Evolutionary conservation across 2,329 filamentous ascomycete genomes (phyloP), one percentile per base, ranked within the genome.

Genomic region (Colletotrichum viniferum): DNA sequence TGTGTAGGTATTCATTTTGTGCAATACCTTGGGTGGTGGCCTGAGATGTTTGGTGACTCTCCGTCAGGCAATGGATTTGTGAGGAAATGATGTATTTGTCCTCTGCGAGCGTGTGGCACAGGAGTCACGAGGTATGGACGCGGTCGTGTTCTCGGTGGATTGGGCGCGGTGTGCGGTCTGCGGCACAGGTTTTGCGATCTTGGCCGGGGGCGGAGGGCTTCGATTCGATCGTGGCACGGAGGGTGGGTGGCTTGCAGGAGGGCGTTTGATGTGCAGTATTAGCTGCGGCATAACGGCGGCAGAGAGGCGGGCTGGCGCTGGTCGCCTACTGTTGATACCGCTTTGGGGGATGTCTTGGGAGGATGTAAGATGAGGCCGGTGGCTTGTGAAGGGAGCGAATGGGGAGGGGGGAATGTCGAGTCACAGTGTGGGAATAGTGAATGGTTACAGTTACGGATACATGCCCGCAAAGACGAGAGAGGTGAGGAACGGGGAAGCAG

Each of bases 351-450:
- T 52, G 38, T 38, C 16, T 26, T 62, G 21, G 30, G 26, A 13
- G 8, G 14, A 60, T 34, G 65, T 64, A 18, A 73, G 71, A 73
- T 69, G 71, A 73, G 43, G 71, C 65, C 43, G 43, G 58, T 73
- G 66, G 71, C 71, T 73, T 63, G 43, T 24, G 52, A n/a, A 13
- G 56, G 13, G 13, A 24, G 55, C 65, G 32, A 73, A 69, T 56
- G 30, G 36, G 32, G 34, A 9, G 58, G 32, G 18, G 18, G 13
- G 8, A 13, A 14, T 34, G 48, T 58, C 32, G 24, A 58, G 24
- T 56, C 55, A 52, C 36, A 36, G 24, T 18, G 43, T 16, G 9
- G 26, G 28, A 21, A 21, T 10, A 18, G 65, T 28, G 12, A 28
- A 32, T 6, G 30, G 30, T 18, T 30, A 30, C 24, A 24, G 24